phyloP scores from a whole-genome alignment of 345 rosid genomes.

The Citrus sinensis region DNA sequence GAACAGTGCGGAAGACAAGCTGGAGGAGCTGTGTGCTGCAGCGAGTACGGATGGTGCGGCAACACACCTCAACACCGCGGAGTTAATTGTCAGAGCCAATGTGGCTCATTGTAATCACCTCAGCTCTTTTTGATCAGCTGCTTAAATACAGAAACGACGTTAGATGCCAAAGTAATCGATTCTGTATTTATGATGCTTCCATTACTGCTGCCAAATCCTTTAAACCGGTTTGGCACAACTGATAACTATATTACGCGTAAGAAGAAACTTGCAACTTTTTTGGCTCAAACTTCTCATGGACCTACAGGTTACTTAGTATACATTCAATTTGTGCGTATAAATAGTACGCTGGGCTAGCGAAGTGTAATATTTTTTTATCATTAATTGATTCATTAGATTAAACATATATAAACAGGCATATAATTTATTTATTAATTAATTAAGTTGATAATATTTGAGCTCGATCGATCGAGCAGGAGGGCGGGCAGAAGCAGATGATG shows the following conservation, averaged over 20 bases:
- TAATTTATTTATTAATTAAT: background rate
- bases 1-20: constrained; percentile 28
- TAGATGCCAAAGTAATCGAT: too few relatives aligned
- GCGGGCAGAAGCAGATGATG: constrained; percentile 35
- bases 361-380: too few relatives aligned
- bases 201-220: constrained; percentile 5
- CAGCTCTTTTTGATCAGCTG: too few relatives aligned
- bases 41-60: constrained; percentile 59
- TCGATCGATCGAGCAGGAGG: constrained; percentile 35
- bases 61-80: constrained; percentile 35
- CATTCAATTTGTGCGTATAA: too few relatives aligned
- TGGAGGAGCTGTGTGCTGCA: constrained; percentile 23
- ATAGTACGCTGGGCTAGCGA: too few relatives aligned
- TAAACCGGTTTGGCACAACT: constrained; percentile 38
- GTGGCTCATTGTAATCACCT: constrained; percentile 6
- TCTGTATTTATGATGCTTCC: too few relatives aligned
- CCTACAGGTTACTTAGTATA: constrained; percentile 26
- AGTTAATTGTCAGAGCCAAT: constrained; percentile 69
- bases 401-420: too few relatives aligned
- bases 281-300: constrained; percentile 65
- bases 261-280: constrained; percentile 47
- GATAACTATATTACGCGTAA: constrained; percentile 32
- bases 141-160: too few relatives aligned
- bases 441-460: background rate
- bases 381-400: too few relatives aligned